Base-by-base conservation (phyloP, 371 early-diverging fungal species). In the Nematocida sp. region DNA sequence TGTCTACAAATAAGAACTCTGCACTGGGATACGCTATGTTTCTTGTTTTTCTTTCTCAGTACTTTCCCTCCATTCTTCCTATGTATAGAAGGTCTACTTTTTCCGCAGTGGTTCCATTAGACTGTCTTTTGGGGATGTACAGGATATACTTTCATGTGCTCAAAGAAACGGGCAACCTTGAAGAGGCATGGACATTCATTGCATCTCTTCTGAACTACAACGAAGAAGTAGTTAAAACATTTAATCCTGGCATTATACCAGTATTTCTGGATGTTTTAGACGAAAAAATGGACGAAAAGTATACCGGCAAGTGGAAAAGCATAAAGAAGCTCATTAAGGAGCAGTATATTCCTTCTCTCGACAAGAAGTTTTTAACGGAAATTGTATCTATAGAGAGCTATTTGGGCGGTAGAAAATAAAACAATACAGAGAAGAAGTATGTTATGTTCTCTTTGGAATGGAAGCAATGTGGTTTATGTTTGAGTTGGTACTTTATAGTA, bases 161-260 rank as follows among this genome's bases (percentile, higher is more conserved):
- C 5, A 36, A 60, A 28, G 55, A 67, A 36, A 35, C 39, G 9
- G 50, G 55, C 18, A 47, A 68, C 1, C 1, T 39, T 1, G 61
- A 68, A n/a, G 79, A 81, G 45, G 71, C 71, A 16, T 81, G 81
- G 81, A 26, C 45, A 32, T 81, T 81, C 59, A 57, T 66, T 26
- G 61, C 68, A 18, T 59, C 65, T 18, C 48, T 81, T 23, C 61
- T 81, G 25, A 81, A 81, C 56, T 36, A 59, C 57, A 66, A 59
- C 7, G 36, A 56, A 25, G 36, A 59, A 7, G 30, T 68, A 16
- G n/a, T 30, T 0, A 60, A 30, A 36, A 60, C 60, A 1, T 68
- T 59, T 35, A 68, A 68, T 48, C 69, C 69, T 0, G 32, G 69
- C 33, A 57, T 68, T 13, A 2, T 68, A 5, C 2, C 11, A 5